Percentiles rank a stretch among this genome's conserved stretches.
Evolutionary conservation across 352 stramenopile genomes (phyloP).

Genomic region (Phytophthora macrochlamydospora): DNA sequence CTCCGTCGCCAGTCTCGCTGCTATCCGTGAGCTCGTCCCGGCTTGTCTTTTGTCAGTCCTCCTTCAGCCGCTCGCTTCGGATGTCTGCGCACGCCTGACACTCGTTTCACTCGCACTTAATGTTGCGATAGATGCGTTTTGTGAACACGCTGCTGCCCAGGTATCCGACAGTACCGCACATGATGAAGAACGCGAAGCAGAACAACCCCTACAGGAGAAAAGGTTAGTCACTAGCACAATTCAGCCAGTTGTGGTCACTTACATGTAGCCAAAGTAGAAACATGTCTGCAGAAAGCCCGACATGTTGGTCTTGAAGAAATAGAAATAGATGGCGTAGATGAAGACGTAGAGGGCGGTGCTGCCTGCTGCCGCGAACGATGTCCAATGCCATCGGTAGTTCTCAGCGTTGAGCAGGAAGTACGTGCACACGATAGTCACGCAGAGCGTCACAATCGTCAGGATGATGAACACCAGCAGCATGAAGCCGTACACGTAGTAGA

Average conservation of each 20-base stretch:
- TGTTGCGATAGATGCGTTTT: slow-evolving; percentile 95
- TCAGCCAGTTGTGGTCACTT: slow-evolving; percentile 23
- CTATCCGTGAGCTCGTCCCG: too few species aligned
- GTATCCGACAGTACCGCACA: slow-evolving; percentile 93
- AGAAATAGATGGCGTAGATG: slow-evolving; percentile 99
- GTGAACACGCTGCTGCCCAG: slow-evolving; percentile 94
- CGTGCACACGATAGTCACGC: slow-evolving; percentile 98
- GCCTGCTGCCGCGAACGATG: slow-evolving; percentile 93
- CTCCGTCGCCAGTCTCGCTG: too few species aligned
- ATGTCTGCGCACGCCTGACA: slow-evolving; percentile 17
- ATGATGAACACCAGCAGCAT: slow-evolving; percentile 98
- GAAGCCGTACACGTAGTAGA: slow-evolving; percentile 99
- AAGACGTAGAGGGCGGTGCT: slow-evolving; percentile 98
- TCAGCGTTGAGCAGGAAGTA: slow-evolving; percentile 99
- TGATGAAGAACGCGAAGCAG: slow-evolving; percentile 92
- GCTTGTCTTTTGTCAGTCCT: slow-evolving; percentile 11
- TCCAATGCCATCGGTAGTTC: slow-evolving; percentile 99
- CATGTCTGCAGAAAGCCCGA: slow-evolving; percentile 97
- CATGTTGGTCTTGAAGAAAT: slow-evolving; percentile 99
- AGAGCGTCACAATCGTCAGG: slow-evolving; percentile 97
- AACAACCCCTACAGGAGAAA: slow-evolving; percentile 70
- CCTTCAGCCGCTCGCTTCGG: slow-evolving; percentile 16
- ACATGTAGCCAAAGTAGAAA: slow-evolving; percentile 99
- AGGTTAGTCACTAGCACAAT: slow-evolving; percentile 6
- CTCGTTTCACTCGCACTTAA: slow-evolving; percentile 92